Evolutionary conservation across 768 basidiomycete species (phyloP).

Genomic region (Cytidiella melzeri): DNA sequence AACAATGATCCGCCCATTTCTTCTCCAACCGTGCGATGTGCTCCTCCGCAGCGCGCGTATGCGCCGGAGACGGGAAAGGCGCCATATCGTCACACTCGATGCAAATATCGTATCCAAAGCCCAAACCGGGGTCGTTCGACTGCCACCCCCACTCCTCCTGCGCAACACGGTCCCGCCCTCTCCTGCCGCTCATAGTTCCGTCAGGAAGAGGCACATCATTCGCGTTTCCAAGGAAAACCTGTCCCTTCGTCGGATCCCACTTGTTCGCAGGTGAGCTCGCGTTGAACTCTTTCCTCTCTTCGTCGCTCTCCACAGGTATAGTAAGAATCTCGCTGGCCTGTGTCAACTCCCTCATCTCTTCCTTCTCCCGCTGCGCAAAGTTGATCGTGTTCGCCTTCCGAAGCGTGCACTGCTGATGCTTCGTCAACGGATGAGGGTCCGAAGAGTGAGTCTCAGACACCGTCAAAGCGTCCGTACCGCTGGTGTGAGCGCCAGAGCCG

Average conservation of each 20-base stretch:
- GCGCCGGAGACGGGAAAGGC: conserved; percentile 60
- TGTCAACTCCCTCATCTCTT: conserved; percentile 87
- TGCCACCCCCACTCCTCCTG: conserved; percentile 30
- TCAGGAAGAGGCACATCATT: conserved; percentile 57
- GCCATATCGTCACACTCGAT: conserved; percentile 84
- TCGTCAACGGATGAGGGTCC: background rate
- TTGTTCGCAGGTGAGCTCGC: conserved; percentile 34
- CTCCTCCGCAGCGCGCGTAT: conserved; percentile 71
- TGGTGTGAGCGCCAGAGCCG: conserved; percentile 23
- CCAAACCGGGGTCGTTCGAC: conserved; percentile 40
- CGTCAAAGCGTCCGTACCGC: conserved; percentile 9
- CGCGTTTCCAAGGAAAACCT: conserved; percentile 78
- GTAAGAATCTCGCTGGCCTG: conserved; percentile 64
- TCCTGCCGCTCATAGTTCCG: background rate
- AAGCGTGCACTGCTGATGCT: background rate
- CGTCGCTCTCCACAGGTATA: conserved; percentile 21
- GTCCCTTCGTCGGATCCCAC: conserved; percentile 55
- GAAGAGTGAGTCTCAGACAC: conserved; percentile 1
- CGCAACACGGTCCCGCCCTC: background rate
- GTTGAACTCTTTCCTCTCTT: conserved; percentile 27
- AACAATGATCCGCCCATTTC: conserved; percentile 51
- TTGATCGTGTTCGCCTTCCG: conserved; percentile 57
- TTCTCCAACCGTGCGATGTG: conserved; percentile 61
- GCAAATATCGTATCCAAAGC: conserved; percentile 76
- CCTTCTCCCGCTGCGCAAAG: conserved; percentile 78